A percentile compares a stretch with the other conserved stretches of the same genome.
phyloP scores from a whole-genome alignment of 257 asterid species.

The Orobanche coerulescens region DNA sequence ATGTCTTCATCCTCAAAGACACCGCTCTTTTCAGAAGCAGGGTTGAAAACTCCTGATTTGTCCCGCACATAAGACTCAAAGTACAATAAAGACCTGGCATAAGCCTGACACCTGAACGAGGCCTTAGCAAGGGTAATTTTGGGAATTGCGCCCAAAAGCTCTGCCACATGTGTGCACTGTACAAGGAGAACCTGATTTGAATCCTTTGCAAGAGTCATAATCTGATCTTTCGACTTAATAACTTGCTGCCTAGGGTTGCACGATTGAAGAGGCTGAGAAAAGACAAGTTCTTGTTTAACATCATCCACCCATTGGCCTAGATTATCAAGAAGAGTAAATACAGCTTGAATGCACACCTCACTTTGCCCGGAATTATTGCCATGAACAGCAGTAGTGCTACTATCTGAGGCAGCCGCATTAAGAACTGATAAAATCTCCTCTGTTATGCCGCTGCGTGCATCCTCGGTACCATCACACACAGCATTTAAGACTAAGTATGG shows the following conservation, averaged over 20 bases:
- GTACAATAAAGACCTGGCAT: slow-evolving; percentile 84
- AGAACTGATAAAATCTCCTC: slow-evolving; percentile 85
- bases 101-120: slow-evolving; percentile 96
- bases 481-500: slow-evolving; percentile 90
- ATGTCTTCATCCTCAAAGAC: slow-evolving; percentile 82
- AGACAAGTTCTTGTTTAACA: slow-evolving; percentile 79
- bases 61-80: slow-evolving; percentile 84
- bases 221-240: slow-evolving; percentile 53
- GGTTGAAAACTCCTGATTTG: slow-evolving; percentile 84
- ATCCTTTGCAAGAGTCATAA: slow-evolving; percentile 29
- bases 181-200: slow-evolving; percentile 53
- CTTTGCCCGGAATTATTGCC: slow-evolving; percentile 67
- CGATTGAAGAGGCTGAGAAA: slow-evolving; percentile 67
- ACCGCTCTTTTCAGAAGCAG: slow-evolving; percentile 81
- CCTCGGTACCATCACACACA: slow-evolving; percentile 86
- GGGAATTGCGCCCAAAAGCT: slow-evolving; percentile 79
- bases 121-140: slow-evolving; percentile 87
- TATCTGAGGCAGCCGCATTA: slow-evolving; percentile 67
- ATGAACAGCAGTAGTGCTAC: slow-evolving; percentile 38
- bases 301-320: slow-evolving; percentile 99
- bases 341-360: slow-evolving; percentile 96
- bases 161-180: slow-evolving; percentile 80
- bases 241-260: slow-evolving; percentile 50
- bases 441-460: slow-evolving; percentile 78
- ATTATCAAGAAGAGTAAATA: slow-evolving; percentile 90